Evolutionary conservation across 1,284 basidiomycete genomes (phyloP).

Genomic region (Moniliophthora roreri): DNA sequence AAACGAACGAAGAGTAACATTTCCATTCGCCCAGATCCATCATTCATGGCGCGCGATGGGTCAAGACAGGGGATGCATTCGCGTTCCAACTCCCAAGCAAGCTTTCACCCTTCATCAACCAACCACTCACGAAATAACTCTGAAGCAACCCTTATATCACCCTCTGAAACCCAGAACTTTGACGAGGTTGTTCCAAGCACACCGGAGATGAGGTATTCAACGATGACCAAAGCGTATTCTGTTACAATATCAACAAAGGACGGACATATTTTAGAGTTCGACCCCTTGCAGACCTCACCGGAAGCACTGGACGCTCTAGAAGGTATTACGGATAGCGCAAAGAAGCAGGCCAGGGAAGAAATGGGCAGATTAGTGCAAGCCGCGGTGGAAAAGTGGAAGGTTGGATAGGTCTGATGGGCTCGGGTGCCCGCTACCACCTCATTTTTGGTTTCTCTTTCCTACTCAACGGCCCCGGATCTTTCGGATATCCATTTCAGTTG

Average conservation of each 20-base stretch:
- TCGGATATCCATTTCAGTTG: too few species aligned
- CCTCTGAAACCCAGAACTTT: slow-evolving; percentile 18
- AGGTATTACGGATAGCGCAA: slow-evolving; percentile 75
- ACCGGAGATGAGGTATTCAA: slow-evolving; percentile 3
- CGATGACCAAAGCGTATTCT: slow-evolving; percentile 18
- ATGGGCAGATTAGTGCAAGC: slow-evolving; percentile 68
- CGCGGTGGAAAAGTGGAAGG: slow-evolving; percentile 73
- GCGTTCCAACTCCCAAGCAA: slow-evolving; percentile 48
- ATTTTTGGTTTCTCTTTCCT: background rate
- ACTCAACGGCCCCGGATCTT: too few species aligned
- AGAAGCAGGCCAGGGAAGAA: slow-evolving; percentile 75
- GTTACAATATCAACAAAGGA: slow-evolving; percentile 74
- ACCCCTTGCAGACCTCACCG: slow-evolving; percentile 71
- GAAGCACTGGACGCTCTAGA: slow-evolving; percentile 67
- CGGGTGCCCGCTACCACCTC: background rate
- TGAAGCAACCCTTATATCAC: slow-evolving; percentile 32
- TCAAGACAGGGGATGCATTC: slow-evolving; percentile 31
- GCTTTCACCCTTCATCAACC: slow-evolving; percentile 37
- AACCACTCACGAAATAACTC: slow-evolving; percentile 43
- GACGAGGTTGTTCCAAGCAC: slow-evolving; percentile 20
- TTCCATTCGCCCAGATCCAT: slow-evolving; percentile 59
- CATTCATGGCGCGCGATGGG: slow-evolving; percentile 31
- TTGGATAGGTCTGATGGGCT: slow-evolving; percentile 30
- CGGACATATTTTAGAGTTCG: slow-evolving; percentile 76
- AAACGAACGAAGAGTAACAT: slow-evolving; percentile 63